Conservation (phyloP, 495 filamentous ascomycete species). For the Trypethelium eluteriae region DNA sequence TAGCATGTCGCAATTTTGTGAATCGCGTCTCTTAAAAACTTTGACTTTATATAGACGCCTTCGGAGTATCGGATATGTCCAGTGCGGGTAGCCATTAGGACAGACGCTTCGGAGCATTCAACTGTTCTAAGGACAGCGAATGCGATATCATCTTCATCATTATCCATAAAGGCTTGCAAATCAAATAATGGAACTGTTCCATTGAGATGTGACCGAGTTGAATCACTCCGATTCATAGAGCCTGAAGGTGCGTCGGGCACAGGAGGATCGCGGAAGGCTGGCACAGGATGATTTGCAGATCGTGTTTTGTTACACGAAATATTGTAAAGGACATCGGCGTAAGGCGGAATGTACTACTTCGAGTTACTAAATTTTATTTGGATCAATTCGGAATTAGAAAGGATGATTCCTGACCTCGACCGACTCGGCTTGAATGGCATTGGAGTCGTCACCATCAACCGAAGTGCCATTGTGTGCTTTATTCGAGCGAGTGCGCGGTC, state of each 20-base stretch:
- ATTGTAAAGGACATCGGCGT: neutral
- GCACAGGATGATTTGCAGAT: neutral
- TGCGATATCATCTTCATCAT: neutral
- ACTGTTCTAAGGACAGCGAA: neutral
- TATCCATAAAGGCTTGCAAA: neutral
- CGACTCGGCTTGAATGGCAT: neutral
- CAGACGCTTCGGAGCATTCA: neutral
- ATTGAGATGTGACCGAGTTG: neutral
- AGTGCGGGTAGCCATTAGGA: neutral
- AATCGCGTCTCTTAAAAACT: neutral
- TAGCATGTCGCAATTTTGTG: neutral
- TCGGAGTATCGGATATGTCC: neutral
- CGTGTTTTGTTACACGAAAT: neutral
- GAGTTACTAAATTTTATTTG: neutral
- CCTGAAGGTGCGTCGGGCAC: neutral
- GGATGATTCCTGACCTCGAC: neutral
- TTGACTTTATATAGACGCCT: neutral
- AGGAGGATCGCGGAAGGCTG: neutral
- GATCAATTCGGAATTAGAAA: neutral
- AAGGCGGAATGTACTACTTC: neutral
- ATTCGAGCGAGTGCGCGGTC: neutral
- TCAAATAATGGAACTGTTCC: neutral
- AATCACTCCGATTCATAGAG: neutral
- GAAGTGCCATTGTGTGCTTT: neutral
- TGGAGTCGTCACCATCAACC: neutral